These are phyloP conservation scores for Ogataea polymorpha DNA, from an alignment of 805 yeast genomes.

Conservation along the genomic window DNA sequence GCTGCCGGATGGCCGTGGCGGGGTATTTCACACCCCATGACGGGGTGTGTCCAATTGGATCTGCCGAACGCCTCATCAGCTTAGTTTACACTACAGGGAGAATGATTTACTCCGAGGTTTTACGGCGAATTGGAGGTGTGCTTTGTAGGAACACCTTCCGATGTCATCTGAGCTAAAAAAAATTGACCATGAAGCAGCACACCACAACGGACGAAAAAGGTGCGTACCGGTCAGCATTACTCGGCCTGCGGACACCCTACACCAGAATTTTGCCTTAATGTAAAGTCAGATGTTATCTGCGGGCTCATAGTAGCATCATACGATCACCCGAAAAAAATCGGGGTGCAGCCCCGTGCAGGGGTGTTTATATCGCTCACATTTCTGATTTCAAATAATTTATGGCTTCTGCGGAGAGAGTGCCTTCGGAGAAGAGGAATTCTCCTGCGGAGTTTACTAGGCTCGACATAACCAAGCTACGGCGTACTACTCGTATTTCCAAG, in stretches of 20 bases:
- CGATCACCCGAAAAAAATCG: conserved; percentile 8
- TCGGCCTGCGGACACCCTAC: neutral
- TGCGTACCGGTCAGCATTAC: neutral
- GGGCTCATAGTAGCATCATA: conserved; percentile 1
- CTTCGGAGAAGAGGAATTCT: conserved; percentile 2
- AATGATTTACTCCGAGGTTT: neutral
- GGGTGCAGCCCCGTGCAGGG: conserved; percentile 3
- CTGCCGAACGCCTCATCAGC: neutral
- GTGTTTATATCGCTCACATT: neutral
- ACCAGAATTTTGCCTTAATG: neutral
- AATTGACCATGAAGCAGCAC: neutral
- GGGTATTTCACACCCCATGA: conserved; percentile 8
- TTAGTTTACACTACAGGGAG: neutral
- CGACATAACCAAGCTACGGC: conserved; percentile 22
- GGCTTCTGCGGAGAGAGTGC: conserved; percentile 2
- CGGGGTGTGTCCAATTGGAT: conserved; percentile 1
- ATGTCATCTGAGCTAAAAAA: too few species aligned
- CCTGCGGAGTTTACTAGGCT: neutral
- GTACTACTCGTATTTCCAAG: conserved; percentile 35
- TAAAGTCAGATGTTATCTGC: conserved; percentile 1
- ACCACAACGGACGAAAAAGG: neutral
- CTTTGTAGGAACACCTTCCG: neutral
- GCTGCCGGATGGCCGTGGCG: conserved; percentile 11
- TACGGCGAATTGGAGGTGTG: neutral
- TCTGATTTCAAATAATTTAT: neutral